Evolutionary conservation across 129 eudicot genomes (phyloP).

Genomic region (Saposhnikovia divaricata): DNA sequence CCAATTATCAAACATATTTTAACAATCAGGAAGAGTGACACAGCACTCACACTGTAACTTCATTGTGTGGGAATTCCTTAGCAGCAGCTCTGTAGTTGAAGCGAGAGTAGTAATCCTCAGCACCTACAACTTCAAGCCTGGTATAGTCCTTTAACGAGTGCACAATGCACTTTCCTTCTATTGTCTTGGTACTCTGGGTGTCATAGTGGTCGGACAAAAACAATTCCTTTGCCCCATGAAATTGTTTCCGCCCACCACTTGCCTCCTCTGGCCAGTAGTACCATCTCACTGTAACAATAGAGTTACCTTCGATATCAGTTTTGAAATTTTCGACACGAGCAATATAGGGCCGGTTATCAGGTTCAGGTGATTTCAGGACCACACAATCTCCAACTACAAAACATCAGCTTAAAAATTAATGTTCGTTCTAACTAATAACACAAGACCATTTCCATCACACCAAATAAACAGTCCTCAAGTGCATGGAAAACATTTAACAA

Average conservation of each 20-base stretch:
- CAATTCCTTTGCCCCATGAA: conserved; percentile 60
- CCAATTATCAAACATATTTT: background rate
- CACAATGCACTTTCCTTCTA: conserved; percentile 61
- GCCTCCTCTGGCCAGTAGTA: conserved; percentile 75
- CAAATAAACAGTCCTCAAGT: background rate
- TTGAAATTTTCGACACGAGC: conserved; percentile 57
- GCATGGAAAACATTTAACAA: background rate
- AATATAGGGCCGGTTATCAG: conserved; percentile 46
- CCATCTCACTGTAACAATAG: conserved; percentile 56
- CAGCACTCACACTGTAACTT: conserved; percentile 47
- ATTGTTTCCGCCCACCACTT: conserved; percentile 52
- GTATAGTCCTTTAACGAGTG: conserved; percentile 64
- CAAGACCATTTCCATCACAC: background rate
- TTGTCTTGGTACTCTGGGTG: conserved; percentile 56
- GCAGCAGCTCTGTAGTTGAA: conserved; percentile 56
- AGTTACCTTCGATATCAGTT: conserved; percentile 45
- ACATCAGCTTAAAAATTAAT: background rate
- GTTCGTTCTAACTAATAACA: background rate
- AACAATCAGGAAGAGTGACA: background rate
- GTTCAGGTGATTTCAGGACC: conserved; percentile 46
- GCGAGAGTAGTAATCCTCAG: conserved; percentile 59
- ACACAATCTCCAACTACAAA: conserved; percentile 60
- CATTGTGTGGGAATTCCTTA: conserved; percentile 51
- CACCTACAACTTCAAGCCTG: conserved; percentile 59
- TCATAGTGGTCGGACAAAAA: conserved; percentile 58